Evolutionary conservation across 2,329 filamentous ascomycete genomes (phyloP).

Genomic region (Phialocephala subalpina): DNA sequence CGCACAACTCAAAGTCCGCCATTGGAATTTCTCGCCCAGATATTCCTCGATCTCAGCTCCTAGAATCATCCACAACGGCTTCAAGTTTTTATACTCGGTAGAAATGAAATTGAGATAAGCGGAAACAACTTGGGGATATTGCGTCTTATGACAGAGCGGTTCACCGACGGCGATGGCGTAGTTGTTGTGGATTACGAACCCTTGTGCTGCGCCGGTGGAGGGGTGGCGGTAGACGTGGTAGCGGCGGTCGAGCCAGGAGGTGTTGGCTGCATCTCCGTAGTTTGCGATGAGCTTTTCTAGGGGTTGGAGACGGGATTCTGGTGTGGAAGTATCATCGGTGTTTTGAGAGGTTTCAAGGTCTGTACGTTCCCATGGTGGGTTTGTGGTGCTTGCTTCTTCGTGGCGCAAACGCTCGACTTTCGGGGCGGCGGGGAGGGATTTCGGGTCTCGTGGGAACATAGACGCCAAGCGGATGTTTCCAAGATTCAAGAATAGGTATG

Average conservation of each 20-base stretch:
- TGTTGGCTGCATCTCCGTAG: conserved; percentile 93
- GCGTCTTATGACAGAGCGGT: conserved; percentile 81
- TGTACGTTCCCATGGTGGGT: conserved; percentile 66
- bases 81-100: conserved; percentile 73
- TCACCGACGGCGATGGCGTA: conserved; percentile 88
- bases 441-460: conserved; percentile 87
- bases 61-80: conserved; percentile 90
- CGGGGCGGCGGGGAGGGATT: conserved; percentile 78
- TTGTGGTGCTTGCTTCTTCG: conserved; percentile 84
- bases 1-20: conserved; percentile 88
- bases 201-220: conserved; percentile 81
- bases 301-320: conserved; percentile 63
- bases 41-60: conserved; percentile 80
- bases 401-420: conserved; percentile 74
- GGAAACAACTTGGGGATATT: conserved; percentile 77
- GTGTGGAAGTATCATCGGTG: conserved; percentile 9
- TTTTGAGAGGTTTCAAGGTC: conserved; percentile 28
- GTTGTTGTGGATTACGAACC: conserved; percentile 79
- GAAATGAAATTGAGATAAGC: conserved; percentile 80
- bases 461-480: conserved; percentile 91
- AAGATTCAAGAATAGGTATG: conserved; percentile 85
- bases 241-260: conserved; percentile 89
- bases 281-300: conserved; percentile 92
- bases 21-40: conserved; percentile 80
- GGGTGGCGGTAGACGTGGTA: conserved; percentile 88